These are phyloP conservation scores for Macrocybe gigantea DNA, from an alignment of 768 basidiomycete genomes.

Conservation along the genomic window DNA sequence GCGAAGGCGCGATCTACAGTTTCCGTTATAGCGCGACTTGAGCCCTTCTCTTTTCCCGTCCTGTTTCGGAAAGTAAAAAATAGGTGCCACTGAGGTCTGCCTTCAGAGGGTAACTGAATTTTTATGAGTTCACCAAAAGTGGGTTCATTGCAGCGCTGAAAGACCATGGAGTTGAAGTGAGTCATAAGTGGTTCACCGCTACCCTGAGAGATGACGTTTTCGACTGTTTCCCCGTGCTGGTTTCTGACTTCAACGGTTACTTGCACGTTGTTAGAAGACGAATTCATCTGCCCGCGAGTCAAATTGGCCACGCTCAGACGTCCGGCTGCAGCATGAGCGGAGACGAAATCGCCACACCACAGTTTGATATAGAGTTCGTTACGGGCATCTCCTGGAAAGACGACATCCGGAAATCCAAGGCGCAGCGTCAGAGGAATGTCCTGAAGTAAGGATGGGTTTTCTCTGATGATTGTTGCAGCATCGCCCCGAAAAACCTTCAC, in stretches of 20 bases:
- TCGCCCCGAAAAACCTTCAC: slow-evolving; percentile 88
- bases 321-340: slow-evolving; percentile 40
- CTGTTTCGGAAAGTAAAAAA: slow-evolving; percentile 93
- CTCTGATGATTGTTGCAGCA: slow-evolving; percentile 62
- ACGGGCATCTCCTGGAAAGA: slow-evolving; percentile 86
- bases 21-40: slow-evolving; percentile 31
- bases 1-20: slow-evolving; percentile 75
- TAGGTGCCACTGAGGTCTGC: slow-evolving; percentile 77
- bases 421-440: slow-evolving; percentile 79
- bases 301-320: slow-evolving; percentile 59
- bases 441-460: slow-evolving; percentile 80
- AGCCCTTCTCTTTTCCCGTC: slow-evolving; percentile 40
- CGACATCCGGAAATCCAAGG: slow-evolving; percentile 93
- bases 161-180: slow-evolving; percentile 88
- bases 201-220: slow-evolving; percentile 73
- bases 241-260: slow-evolving; percentile 87
- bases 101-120: slow-evolving; percentile 63
- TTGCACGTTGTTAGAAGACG: slow-evolving; percentile 68
- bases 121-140: slow-evolving; percentile 95
- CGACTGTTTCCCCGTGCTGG: slow-evolving; percentile 60
- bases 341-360: slow-evolving; percentile 86
- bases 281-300: slow-evolving; percentile 50
- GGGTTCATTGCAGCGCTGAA: slow-evolving; percentile 80
- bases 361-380: slow-evolving; percentile 97
- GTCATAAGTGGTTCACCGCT: slow-evolving; percentile 78